These are phyloP conservation scores for Kandelia obovata DNA, from an alignment of 345 rosid genomes.

Conservation along the genomic window DNA sequence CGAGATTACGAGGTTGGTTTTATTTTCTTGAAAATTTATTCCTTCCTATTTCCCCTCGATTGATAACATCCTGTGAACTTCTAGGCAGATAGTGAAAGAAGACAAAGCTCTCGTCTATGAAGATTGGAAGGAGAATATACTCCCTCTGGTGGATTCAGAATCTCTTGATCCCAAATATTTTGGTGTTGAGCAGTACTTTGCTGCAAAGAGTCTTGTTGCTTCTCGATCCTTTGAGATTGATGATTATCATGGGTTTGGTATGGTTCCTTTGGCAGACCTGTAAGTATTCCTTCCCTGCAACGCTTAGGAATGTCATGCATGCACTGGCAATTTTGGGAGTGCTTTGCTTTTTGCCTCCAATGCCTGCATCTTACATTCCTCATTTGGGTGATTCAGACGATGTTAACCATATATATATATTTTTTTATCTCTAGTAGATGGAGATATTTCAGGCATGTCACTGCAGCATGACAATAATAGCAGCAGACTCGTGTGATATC, in stretches of 20 bases:
- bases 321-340: neutral
- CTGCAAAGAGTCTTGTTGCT: slow-evolving; percentile 66
- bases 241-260: slow-evolving; percentile 73
- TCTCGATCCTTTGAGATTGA: slow-evolving; percentile 77
- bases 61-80: slow-evolving; percentile 12
- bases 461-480: too few species aligned
- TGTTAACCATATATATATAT: too few species aligned
- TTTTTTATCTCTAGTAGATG: too few species aligned
- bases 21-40: neutral
- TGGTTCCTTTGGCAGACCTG: slow-evolving; percentile 97
- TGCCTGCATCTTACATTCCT: too few species aligned
- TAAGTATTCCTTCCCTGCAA: slow-evolving; percentile 31
- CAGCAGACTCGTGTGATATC: too few species aligned
- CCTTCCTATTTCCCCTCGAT: neutral
- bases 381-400: too few species aligned
- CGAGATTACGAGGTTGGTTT: too few species aligned
- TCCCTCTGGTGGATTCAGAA: slow-evolving; percentile 49
- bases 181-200: slow-evolving; percentile 59
- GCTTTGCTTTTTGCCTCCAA: too few species aligned
- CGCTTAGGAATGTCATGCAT: neutral
- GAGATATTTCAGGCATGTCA: too few species aligned
- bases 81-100: slow-evolving; percentile 74
- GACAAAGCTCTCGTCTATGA: slow-evolving; percentile 62
- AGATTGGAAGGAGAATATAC: slow-evolving; percentile 74
- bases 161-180: slow-evolving; percentile 36